Percentiles rank a stretch among this genome's conserved stretches.
phyloP scores from a whole-genome alignment of 768 basidiomycete genomes.

The Pisolithus tinctorius region DNA sequence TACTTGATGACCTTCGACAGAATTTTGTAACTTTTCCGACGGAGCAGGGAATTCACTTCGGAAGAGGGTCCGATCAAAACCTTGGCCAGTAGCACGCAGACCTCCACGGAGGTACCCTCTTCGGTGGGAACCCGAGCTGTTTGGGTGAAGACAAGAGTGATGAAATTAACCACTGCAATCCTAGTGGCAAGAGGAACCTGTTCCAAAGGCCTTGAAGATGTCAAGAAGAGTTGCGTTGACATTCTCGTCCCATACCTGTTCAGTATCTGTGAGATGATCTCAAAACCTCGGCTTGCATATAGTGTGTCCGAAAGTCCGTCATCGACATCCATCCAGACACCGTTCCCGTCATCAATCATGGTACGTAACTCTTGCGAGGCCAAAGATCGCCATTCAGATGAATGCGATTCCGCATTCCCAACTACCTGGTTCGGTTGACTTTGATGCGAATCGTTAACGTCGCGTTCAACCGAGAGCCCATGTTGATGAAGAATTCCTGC shows the following conservation, averaged over 20 bases:
- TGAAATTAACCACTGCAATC: conserved; percentile 19
- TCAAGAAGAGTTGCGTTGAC: conserved; percentile 6
- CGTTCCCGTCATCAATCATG: conserved; percentile 38
- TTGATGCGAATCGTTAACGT: conserved; percentile 8
- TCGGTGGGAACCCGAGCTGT: conserved; percentile 5
- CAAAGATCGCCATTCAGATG: conserved; percentile 16
- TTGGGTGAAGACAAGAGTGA: conserved; percentile 9
- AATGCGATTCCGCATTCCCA: background rate
- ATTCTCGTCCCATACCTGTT: conserved; percentile 26
- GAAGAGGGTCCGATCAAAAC: conserved; percentile 40
- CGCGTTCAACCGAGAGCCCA: conserved; percentile 10
- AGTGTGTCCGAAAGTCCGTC: conserved; percentile 33
- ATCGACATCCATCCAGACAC: conserved; percentile 55
- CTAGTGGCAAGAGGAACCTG: conserved; percentile 5
- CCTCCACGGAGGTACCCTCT: conserved; percentile 23
- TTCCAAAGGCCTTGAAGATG: conserved; percentile 8
- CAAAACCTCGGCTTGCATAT: conserved; percentile 38
- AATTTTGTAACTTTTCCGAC: conserved; percentile 36
- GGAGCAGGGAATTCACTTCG: conserved; percentile 42
- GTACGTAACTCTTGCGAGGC: conserved; percentile 27
- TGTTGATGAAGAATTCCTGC: conserved; percentile 2
- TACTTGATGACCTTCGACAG: conserved; percentile 39
- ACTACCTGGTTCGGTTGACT: background rate
- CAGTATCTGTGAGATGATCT: conserved; percentile 39
- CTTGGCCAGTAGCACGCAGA: conserved; percentile 27